Base-by-base conservation (phyloP, 2,329 filamentous ascomycete genomes). In the Cytospora leucostoma region DNA sequence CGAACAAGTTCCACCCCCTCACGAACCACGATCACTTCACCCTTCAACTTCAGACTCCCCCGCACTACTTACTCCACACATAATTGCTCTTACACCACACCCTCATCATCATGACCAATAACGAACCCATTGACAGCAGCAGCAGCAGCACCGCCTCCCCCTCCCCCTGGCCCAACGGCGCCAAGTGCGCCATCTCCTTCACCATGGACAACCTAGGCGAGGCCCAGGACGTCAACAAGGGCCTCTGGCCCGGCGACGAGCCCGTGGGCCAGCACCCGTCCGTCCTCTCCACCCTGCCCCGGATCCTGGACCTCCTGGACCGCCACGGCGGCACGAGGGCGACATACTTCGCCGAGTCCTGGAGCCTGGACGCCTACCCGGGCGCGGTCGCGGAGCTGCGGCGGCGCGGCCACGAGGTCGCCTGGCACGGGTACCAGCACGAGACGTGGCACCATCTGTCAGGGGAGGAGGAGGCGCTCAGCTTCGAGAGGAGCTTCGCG, bases 131-230 rank as follows among this genome's bases (percentile, higher is more conserved):
- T n/a, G n/a, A n/a, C n/a, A n/a, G n/a, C 27, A 27, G 15, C 27
- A n/a, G n/a, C 32, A 49, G 32, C 19, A n/a, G 38, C 57, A 56
- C 21, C 33, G 44, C 7, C 33, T 27, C 17, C 21, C 51, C 47
- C 17, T 21, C 53, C 34, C 64, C 65, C 57, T 73, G 71, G 71
- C 72, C 72, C 13, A 15, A 65, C 58, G 63, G 65, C 53, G 63
- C 69, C 58, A 67, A 64, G 44, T 71, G 68, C 52, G 71, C 71
- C 65, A 64, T 73, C 62, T 67, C 69, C 64, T 68, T 74, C 65
- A 74, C 71, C 1, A 71, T 74, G 70, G 72, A 74, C 67, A 74
- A 73, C 65, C 67, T 73, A 4, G 72, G 72, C 61, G 72, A 74
- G 68, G 72, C 72, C 10, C 71, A 73, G 32, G 71, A 72, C 44